Evolutionary conservation across 2,329 filamentous ascomycete genomes (phyloP), one percentile per base, ranked within the genome.

Genomic region (Chrysoporthe puriensis): DNA sequence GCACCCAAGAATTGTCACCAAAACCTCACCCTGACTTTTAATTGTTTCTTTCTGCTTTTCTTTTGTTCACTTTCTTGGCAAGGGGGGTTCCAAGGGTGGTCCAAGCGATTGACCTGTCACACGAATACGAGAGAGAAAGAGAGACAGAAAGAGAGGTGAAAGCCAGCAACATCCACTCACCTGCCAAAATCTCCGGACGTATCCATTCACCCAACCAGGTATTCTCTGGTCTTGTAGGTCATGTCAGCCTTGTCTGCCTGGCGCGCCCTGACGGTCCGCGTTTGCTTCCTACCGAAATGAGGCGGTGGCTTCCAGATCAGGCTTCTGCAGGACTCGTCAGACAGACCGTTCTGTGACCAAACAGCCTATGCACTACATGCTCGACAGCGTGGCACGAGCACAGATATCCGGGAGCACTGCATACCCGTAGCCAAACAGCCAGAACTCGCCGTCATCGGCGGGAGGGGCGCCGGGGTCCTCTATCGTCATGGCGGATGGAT

Each of bases 291-390:
- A 97, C 95, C 95, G 77, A 91, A 97, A 77, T 97, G 92, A 72
- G 96, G 96, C 70, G 96, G 96, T 66, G 96, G 95, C 79, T 98
- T 99, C 94, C 94, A 99, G 74, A 99, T 97, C 77, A 99, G 82
- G 78, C 94, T 97, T 81, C 95, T 96, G 71, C 50, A 61, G 57
- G 46, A 5, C 32, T 43, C 21, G 52, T 65, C 13, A 68, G 9
- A 60, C 60, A 48, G 52, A 42, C 50, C 63, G 57, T 65, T 52
- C 52, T 50, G 67, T 62, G 54, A 40, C 36, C 11, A 60, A 4
- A 42, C 36, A 26, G 26, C 26, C 26, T 16, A 34, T 36, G 60
- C 36, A 42, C 7, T 26, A 14, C 6, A 42, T 54, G 61, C 18
- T 14, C 32, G 16, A 13, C 42, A 54, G 21, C 11, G 18, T 18